A percentile compares a stretch with the other conserved stretches of the same genome.
These are phyloP conservation scores for Scheffersomyces quercinus DNA, from an alignment of 1,139 yeast genomes.

Conservation along the genomic window DNA sequence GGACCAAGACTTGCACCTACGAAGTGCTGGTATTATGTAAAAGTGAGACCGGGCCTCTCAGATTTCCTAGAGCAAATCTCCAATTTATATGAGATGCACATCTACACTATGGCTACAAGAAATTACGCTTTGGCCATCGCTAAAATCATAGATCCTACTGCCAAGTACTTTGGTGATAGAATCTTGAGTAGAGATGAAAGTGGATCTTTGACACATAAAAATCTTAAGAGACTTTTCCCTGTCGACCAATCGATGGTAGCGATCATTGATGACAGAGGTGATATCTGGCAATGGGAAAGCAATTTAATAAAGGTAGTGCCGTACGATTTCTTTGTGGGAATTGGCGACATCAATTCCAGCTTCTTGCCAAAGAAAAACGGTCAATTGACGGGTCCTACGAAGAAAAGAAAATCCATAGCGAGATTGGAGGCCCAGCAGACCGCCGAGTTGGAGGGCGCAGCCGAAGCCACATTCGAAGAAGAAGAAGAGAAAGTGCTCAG, in stretches of 20 bases:
- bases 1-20: constrained; percentile 61
- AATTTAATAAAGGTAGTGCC: constrained; percentile 92
- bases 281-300: constrained; percentile 98
- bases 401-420: constrained; percentile 58
- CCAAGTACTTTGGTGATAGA: constrained; percentile 84
- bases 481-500: constrained; percentile 12
- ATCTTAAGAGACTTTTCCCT: constrained; percentile 85
- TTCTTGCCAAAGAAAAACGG: constrained; percentile 83
- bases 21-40: constrained; percentile 87
- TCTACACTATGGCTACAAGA: constrained; percentile 98
- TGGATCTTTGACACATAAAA: constrained; percentile 88
- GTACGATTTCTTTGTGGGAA: constrained; percentile 92
- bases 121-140: constrained; percentile 92
- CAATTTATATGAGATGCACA: constrained; percentile 80
- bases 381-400: constrained; percentile 66
- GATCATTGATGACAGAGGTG: constrained; percentile 96
- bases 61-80: constrained; percentile 68
- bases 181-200: constrained; percentile 93
- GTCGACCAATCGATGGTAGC: constrained; percentile 97
- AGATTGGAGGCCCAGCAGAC: constrained; percentile 40
- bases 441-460: constrained; percentile 21
- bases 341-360: constrained; percentile 95
- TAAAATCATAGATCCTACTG: constrained; percentile 86
- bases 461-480: constrained; percentile 13
- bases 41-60: constrained; percentile 82